Evolutionary conservation across 345 rosid genomes (phyloP), one percentile per base, ranked within the genome.

Genomic region (Pistacia atlantica): DNA sequence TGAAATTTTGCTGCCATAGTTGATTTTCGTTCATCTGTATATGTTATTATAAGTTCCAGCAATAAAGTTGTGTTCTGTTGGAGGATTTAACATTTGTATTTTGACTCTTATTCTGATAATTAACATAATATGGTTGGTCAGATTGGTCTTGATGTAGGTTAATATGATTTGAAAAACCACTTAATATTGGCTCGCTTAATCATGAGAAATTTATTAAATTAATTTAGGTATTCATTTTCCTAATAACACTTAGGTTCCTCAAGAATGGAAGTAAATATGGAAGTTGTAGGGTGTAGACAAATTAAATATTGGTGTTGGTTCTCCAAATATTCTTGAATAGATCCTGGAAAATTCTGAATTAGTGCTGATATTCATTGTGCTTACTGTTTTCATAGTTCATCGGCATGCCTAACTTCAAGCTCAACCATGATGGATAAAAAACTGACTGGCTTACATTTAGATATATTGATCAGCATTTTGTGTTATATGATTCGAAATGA

Each of bases 1-100:
- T 69, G 64, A 31, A 68, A 64, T 65, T 38, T 38, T 75, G 17
- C 45, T 78, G 4, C 56, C 42, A 17, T n/a, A 35, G 42, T 37
- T 54, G 42, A 17, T 33, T 33, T 16, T 60, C 56, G 28, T 67
- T 63, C 35, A 13, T 55, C 11, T 14, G 2, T 55, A 62, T 14
- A 3, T n/a, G 8, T 18, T 55, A 9, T 9, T 48, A n/a, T 37
- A n/a, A 56, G 1, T 37, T 46, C n/a, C 57, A 16, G 16, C 18
- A 17, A 14, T 52, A 14, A 52, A 14, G 13, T 52, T 52, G 49
- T 8, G 56, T 58, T 20, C 56, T 52, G 9, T 54, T 49, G 8
- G 38, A 17, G 33, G 65, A 18, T 71, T 58, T 78, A 42, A 42
- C 17, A 55, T 64, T 12, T 48, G 35, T 42, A 67, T 20, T 37